Base-by-base conservation (phyloP, 2,329 filamentous ascomycete species). In the Ophiostoma pallidulum region DNA sequence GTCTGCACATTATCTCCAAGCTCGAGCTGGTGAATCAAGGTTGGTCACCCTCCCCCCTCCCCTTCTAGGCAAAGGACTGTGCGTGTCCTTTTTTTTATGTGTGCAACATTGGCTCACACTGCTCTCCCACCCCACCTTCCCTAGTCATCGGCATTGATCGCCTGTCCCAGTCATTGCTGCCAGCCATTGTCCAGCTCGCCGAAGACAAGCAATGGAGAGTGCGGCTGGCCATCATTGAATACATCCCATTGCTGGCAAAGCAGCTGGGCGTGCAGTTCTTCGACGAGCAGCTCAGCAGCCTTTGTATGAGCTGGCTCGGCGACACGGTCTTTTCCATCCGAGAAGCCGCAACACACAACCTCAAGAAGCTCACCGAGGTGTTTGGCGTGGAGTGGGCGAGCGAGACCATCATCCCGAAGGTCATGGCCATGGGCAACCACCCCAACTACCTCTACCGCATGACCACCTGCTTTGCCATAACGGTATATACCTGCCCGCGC, bases 161-260 rank as follows among this genome's bases (percentile, higher is more conserved):
- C 16, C 82, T 98, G 42, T 96, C 92, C 40, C 90, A 97, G 66
- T 96, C 91, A 20, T 83, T 98, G 47, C 84, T 98, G 42, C 92
- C 94, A 12, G 92, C 92, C 38, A 98, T 98, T 61, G 89, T 97
- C 29, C 90, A 97, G 66, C 77, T 98, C 58, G 92, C 92, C 47
- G 92, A 97, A 68, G 92, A 98, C 68, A 98, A 98, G 77, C 90
- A 97, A 72, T 98, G 92, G 92, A 84, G 92, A 61, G 92, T 98
- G 51, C 86, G 92, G 57, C 77, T 98, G 56, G 92, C 92, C 51
- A 98, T 98, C 64, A 98, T 98, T 66, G 91, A 98, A 76, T 97
- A 98, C 70, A 96, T 98, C 59, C 92, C 92, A 26, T 77, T 98
- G 49, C 80, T 98, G 51, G 92, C 92, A 46, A 92, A 88, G 61